phyloP scores from a whole-genome alignment of 179 eudicot genomes.

The Corrigiola litoralis region DNA sequence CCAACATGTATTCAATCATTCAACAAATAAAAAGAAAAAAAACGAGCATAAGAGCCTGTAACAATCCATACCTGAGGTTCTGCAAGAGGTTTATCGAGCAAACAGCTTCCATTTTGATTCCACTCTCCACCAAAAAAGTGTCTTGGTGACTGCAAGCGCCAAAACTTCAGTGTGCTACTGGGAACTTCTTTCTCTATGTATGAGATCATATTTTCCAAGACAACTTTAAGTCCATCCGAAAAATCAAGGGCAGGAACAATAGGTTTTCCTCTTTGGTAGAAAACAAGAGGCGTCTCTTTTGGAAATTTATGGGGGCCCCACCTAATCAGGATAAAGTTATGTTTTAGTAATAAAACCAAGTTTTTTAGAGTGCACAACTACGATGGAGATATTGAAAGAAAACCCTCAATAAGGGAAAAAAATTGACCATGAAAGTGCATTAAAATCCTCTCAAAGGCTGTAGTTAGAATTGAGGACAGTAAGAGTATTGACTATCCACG shows the following conservation, averaged over 20 bases:
- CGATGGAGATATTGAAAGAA: neutral
- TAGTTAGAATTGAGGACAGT: too few relatives aligned
- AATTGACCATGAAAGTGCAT: too few relatives aligned
- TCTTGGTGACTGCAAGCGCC: conserved; percentile 91
- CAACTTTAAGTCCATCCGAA: conserved; percentile 61
- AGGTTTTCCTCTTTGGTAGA: conserved; percentile 56
- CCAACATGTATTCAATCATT: too few relatives aligned
- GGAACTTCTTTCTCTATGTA: conserved; percentile 61
- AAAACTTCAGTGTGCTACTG: conserved; percentile 53
- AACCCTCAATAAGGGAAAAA: neutral
- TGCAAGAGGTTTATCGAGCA: conserved; percentile 63
- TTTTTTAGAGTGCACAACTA: neutral
- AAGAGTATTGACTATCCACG: too few relatives aligned
- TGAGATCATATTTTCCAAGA: conserved; percentile 61
- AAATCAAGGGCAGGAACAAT: conserved; percentile 61
- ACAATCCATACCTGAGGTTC: conserved; percentile 52
- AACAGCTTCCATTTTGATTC: conserved; percentile 96
- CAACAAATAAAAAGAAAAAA: neutral
- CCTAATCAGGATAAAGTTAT: conserved; percentile 34
- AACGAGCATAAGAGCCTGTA: neutral
- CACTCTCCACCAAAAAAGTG: conserved; percentile 92
- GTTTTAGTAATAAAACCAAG: neutral
- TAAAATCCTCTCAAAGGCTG: too few relatives aligned
- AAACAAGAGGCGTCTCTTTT: conserved; percentile 81
- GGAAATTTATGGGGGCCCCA: conserved; percentile 90